These are phyloP conservation scores for Chlorella variabilis DNA, from an alignment of 163 green algal genomes.

Conservation along the genomic window DNA sequence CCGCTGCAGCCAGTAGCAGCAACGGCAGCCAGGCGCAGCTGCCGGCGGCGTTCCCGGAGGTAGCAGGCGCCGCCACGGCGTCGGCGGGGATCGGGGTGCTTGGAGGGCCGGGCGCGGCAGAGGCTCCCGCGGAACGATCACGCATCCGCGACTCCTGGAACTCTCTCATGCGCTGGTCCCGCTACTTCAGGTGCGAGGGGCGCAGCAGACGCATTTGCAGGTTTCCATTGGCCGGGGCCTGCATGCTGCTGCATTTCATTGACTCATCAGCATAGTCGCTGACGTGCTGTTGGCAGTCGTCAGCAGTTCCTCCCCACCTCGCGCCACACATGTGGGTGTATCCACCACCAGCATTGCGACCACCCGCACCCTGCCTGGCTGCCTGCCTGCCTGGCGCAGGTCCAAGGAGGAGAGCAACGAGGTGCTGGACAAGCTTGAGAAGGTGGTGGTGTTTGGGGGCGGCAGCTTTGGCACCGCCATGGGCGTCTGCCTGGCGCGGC, in stretches of 20 bases:
- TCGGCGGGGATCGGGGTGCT: constrained; percentile 1
- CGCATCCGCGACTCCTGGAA: constrained; percentile 84
- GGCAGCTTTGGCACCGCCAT: constrained; percentile 98
- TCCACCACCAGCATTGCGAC: background rate
- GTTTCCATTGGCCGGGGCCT: background rate
- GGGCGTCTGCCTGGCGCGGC: constrained; percentile 81
- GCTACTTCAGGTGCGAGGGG: constrained; percentile 18
- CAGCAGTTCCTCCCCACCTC: too few relatives aligned
- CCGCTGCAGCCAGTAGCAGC: background rate
- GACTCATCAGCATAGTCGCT: too few relatives aligned
- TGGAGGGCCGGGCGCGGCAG: background rate
- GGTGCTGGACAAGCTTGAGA: constrained; percentile 38
- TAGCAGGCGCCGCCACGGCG: background rate
- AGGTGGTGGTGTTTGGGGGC: constrained; percentile 97
- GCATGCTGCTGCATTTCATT: background rate
- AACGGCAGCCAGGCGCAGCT: background rate
- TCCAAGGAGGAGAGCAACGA: constrained; percentile 46
- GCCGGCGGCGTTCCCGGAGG: background rate
- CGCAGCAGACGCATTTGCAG: background rate
- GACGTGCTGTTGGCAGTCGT: too few relatives aligned
- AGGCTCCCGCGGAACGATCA: constrained; percentile 62
- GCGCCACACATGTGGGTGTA: too few relatives aligned
- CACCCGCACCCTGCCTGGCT: background rate
- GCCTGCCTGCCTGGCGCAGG: constrained; percentile 8
- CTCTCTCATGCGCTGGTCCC: constrained; percentile 90